Evolutionary conservation across 768 basidiomycete genomes (phyloP).

Genomic region (Wakefieldia striispora): DNA sequence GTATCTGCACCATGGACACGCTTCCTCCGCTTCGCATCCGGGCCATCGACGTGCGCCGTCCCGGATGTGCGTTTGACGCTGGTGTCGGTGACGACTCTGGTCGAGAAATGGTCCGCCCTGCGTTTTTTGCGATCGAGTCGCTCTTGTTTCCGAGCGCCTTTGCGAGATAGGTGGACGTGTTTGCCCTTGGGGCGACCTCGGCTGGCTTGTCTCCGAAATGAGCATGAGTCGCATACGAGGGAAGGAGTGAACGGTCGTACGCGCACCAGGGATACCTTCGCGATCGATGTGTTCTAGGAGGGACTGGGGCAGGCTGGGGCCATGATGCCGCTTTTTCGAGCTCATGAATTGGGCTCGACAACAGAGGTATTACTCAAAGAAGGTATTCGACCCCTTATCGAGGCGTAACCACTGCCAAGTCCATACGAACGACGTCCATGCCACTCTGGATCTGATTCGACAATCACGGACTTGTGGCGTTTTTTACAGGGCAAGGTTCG

Average conservation of each 20-base stretch:
- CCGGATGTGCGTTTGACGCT: slow-evolving; percentile 41
- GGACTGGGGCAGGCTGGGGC: slow-evolving; percentile 28
- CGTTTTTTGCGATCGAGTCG: slow-evolving; percentile 58
- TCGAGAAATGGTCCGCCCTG: slow-evolving; percentile 59
- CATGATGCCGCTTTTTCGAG: slow-evolving; percentile 9
- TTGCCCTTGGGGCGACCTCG: slow-evolving; percentile 5
- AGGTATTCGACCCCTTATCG: background rate
- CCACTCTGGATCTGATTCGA: no score
- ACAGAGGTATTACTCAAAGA: background rate
- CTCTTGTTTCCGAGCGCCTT: slow-evolving; percentile 62
- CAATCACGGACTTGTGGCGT: no score
- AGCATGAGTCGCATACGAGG: no score
- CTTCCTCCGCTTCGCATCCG: slow-evolving; percentile 43
- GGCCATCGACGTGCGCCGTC: slow-evolving; percentile 44
- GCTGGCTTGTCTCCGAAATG: slow-evolving; percentile 1
- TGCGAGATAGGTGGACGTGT: slow-evolving; percentile 42
- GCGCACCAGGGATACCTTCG: slow-evolving; percentile 14
- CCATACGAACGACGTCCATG: no score
- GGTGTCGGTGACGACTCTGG: slow-evolving; percentile 6
- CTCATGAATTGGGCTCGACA: slow-evolving; percentile 13
- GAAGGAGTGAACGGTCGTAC: background rate
- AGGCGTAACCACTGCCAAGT: no score
- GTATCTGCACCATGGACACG: slow-evolving; percentile 28
- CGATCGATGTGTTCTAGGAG: slow-evolving; percentile 26
- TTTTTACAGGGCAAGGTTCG: no score